phyloP scores from a whole-genome alignment of 805 yeast genomes.

The Myxozyma vanderwaltii region DNA sequence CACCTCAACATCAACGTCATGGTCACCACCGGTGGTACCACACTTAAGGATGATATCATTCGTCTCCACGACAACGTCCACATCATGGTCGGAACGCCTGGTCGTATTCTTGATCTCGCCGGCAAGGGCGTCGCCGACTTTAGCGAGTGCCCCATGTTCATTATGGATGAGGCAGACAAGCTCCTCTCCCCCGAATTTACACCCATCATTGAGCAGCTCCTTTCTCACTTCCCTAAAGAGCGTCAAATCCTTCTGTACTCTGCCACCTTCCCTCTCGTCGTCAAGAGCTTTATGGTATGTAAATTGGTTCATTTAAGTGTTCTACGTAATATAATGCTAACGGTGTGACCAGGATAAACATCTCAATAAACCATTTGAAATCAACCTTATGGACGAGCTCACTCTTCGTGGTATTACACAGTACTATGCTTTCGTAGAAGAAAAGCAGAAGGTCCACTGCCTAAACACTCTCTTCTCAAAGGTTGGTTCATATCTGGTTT shows the following conservation, averaged over 20 bases:
- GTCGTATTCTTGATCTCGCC: conserved; percentile 93
- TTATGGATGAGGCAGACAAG: conserved; percentile 99
- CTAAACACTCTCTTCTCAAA: conserved; percentile 92
- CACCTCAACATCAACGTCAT: conserved; percentile 82
- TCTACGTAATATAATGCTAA: background rate
- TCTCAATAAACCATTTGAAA: conserved; percentile 88
- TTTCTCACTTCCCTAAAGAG: conserved; percentile 73
- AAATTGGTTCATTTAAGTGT: no score
- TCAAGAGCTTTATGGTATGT: conserved; percentile 75
- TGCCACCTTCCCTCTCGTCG: conserved; percentile 95
- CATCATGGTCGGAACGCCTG: conserved; percentile 95
- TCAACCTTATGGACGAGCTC: conserved; percentile 95
- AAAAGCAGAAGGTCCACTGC: conserved; percentile 93
- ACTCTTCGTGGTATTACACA: conserved; percentile 96
- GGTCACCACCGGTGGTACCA: conserved; percentile 99
- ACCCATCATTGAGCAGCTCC: conserved; percentile 80
- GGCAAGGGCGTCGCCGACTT: conserved; percentile 84
- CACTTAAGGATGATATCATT: conserved; percentile 87
- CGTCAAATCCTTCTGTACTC: conserved; percentile 86
- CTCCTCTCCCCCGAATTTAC: conserved; percentile 90
- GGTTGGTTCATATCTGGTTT: background rate
- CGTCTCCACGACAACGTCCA: conserved; percentile 93
- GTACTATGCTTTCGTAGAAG: conserved; percentile 98
- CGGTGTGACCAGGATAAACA: conserved; percentile 56
- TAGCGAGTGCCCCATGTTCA: conserved; percentile 79